These are phyloP conservation scores for Microascus cirrosus DNA, from an alignment of 2,329 filamentous ascomycete genomes.

Conservation along the genomic window DNA sequence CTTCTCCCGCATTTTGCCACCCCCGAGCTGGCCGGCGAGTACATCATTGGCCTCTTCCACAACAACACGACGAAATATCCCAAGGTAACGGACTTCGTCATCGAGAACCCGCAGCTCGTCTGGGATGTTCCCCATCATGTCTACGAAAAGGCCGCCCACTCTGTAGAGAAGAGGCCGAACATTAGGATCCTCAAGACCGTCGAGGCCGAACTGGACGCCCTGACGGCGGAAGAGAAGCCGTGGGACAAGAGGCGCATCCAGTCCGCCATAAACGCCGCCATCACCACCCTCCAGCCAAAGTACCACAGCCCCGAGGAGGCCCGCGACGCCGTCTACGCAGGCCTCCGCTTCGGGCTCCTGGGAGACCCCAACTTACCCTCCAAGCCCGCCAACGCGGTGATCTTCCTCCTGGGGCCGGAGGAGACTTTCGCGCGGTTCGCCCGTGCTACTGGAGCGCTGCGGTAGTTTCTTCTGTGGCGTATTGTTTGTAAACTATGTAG, in stretches of 20 bases:
- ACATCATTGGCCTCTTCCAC: slow-evolving; percentile 6
- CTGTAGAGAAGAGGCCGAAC: background rate
- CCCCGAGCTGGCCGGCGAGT: background rate
- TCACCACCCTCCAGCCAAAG: background rate
- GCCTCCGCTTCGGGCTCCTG: slow-evolving; percentile 7
- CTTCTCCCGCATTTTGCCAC: background rate
- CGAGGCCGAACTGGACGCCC: background rate
- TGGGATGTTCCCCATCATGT: slow-evolving; percentile 20
- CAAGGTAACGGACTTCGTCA: slow-evolving; percentile 10
- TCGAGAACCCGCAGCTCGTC: slow-evolving; percentile 24
- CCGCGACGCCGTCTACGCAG: slow-evolving; percentile 19
- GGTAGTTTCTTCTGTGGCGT: background rate
- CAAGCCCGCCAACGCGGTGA: slow-evolving; percentile 12
- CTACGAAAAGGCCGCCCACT: slow-evolving; percentile 11
- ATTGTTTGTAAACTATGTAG: background rate
- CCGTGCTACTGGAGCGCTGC: slow-evolving; percentile 3
- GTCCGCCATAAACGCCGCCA: slow-evolving; percentile 12
- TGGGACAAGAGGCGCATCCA: slow-evolving; percentile 10
- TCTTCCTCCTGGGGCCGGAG: slow-evolving; percentile 21
- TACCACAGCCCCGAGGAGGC: slow-evolving; percentile 17
- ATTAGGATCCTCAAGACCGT: background rate
- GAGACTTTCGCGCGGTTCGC: slow-evolving; percentile 14
- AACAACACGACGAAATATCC: slow-evolving; percentile 6
- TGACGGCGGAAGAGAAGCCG: background rate
- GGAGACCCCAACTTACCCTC: slow-evolving; percentile 6